Evolutionary conservation across 257 asterid genomes (phyloP).

Genomic region (Thymus mandschuricus): DNA sequence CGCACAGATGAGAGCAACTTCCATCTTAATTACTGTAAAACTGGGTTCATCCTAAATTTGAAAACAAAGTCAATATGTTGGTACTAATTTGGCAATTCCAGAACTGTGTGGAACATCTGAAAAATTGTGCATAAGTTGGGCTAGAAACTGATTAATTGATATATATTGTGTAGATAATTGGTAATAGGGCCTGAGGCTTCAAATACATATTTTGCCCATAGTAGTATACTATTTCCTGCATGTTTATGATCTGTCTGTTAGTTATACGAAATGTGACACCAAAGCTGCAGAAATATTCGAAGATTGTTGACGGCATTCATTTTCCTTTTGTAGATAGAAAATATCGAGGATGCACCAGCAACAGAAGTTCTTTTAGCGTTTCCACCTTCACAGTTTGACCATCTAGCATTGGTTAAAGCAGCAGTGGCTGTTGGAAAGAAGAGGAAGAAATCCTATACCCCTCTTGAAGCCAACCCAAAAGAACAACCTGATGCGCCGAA

Average conservation of each 20-base stretch:
- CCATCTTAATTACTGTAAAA: neutral
- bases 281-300: constrained; percentile 17
- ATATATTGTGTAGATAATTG: neutral
- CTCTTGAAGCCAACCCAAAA: constrained; percentile 72
- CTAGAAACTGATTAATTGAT: neutral
- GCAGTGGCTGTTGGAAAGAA: constrained; percentile 71
- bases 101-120: no score
- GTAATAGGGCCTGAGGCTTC: constrained; percentile 14
- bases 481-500: constrained; percentile 67
- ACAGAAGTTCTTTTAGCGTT: constrained; percentile 77
- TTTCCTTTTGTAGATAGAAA: constrained; percentile 69
- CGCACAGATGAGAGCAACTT: constrained; percentile 5
- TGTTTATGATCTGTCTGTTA: constrained; percentile 9
- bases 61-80: no score
- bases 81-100: no score
- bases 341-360: constrained; percentile 65
- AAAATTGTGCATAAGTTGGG: neutral
- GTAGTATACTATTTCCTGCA: neutral
- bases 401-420: constrained; percentile 79
- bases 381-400: constrained; percentile 74
- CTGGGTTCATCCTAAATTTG: no score
- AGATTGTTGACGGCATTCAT: constrained; percentile 28
- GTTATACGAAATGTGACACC: neutral
- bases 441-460: constrained; percentile 71
- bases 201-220: neutral